Conservation (phyloP, 148 eudicot genomes). For the Rhododendron henanense region DNA sequence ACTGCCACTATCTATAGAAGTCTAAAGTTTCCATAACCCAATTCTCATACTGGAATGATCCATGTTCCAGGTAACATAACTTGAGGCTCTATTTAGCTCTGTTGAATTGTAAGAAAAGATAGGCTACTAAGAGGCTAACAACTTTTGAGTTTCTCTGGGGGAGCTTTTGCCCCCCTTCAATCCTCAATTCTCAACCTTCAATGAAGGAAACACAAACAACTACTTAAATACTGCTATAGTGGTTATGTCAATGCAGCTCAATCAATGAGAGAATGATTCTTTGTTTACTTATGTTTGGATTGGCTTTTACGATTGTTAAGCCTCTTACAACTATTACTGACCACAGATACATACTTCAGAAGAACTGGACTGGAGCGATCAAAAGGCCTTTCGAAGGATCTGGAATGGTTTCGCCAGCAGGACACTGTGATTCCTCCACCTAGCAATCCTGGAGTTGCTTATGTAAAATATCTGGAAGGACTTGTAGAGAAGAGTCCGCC, state of each 20-base stretch:
- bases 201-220: neutral
- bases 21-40: neutral
- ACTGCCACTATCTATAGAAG: neutral
- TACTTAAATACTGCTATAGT: neutral
- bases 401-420: slow-evolving; percentile 68
- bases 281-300: neutral
- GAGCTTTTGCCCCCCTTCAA: neutral
- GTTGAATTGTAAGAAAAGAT: neutral
- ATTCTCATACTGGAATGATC: neutral
- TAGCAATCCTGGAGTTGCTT: slow-evolving; percentile 61
- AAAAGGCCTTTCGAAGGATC: slow-evolving; percentile 52
- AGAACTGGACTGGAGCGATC: slow-evolving; percentile 88
- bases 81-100: neutral
- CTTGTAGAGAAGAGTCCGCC: slow-evolving; percentile 61
- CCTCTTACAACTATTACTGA: slow-evolving; percentile 7
- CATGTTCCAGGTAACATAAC: neutral
- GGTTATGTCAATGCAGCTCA: neutral
- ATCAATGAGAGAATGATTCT: neutral
- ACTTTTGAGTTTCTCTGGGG: neutral
- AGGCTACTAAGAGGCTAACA: neutral
- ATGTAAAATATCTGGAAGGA: slow-evolving; percentile 71
- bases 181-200: neutral
- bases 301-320: neutral
- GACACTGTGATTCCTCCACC: slow-evolving; percentile 60
- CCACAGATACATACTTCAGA: slow-evolving; percentile 82